These are phyloP conservation scores for Botryotinia globosa DNA, from an alignment of 2,329 filamentous ascomycete species.

Conservation along the genomic window DNA sequence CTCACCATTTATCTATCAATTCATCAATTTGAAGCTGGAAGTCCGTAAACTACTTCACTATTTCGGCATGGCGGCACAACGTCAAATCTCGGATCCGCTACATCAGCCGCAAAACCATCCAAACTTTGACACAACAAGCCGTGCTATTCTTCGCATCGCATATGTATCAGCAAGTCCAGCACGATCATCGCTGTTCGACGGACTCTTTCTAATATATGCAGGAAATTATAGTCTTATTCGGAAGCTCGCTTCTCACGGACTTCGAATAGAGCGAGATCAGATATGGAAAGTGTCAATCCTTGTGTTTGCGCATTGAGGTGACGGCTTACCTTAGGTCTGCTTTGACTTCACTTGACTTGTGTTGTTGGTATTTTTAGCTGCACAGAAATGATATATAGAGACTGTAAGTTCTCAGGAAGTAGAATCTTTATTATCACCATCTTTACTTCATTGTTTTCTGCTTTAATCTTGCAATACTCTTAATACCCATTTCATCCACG, in stretches of 20 bases:
- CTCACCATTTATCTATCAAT: not conserved
- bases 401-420: not conserved
- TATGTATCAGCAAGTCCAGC: not conserved
- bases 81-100: constrained; percentile 12
- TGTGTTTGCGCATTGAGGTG: constrained; percentile 7
- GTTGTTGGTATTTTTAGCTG: not conserved
- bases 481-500: not conserved
- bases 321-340: not conserved
- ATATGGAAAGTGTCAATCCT: not conserved
- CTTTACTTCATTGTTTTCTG: constrained; percentile 5
- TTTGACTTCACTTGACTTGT: constrained; percentile 15
- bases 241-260: constrained; percentile 13
- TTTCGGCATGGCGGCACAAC: not conserved
- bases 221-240: not conserved
- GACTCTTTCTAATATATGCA: not conserved
- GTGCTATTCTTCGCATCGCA: not conserved
- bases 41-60: not conserved
- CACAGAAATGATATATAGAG: constrained; percentile 3
- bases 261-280: constrained; percentile 13
- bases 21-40: constrained; percentile 11
- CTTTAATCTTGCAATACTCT: constrained; percentile 10
- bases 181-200: not conserved
- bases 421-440: not conserved
- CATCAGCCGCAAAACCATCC: constrained; percentile 3
- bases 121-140: not conserved